Evolutionary conservation across 495 filamentous ascomycete species (phyloP).

Genomic region (Wilcoxina mikolae): DNA sequence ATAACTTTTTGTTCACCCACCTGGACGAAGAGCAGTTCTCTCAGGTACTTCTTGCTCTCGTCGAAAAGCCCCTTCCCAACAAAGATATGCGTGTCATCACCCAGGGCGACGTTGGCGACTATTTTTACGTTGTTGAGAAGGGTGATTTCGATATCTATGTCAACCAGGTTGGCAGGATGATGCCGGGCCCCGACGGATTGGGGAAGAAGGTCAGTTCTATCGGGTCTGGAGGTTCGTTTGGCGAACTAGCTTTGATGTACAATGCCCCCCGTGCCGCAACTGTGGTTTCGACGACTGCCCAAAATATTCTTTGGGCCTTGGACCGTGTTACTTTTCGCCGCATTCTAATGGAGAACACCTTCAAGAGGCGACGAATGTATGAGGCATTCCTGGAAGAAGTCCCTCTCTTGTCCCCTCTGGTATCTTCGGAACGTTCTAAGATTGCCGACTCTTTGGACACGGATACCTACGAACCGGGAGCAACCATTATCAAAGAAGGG

Average conservation of each 20-base stretch:
- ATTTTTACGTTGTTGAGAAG: slow-evolving; percentile 92
- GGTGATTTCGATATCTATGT: slow-evolving; percentile 86
- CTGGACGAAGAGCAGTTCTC: slow-evolving; percentile 80
- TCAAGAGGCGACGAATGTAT: slow-evolving; percentile 89
- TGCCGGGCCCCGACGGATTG: slow-evolving; percentile 70
- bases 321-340: slow-evolving; percentile 94
- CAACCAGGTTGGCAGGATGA: slow-evolving; percentile 60
- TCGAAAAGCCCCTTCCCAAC: slow-evolving; percentile 88
- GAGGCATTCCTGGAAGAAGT: slow-evolving; percentile 97
- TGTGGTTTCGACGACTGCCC: slow-evolving; percentile 64
- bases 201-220: slow-evolving; percentile 70
- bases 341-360: slow-evolving; percentile 96
- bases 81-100: slow-evolving; percentile 78
- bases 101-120: slow-evolving; percentile 91
- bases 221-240: slow-evolving; percentile 86
- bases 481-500: slow-evolving; percentile 76
- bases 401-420: slow-evolving; percentile 68
- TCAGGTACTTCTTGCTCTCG: slow-evolving; percentile 76
- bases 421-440: slow-evolving; percentile 83
- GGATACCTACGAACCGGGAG: slow-evolving; percentile 65
- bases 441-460: slow-evolving; percentile 93
- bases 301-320: slow-evolving; percentile 78
- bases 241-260: slow-evolving; percentile 96
- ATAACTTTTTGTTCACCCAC: slow-evolving; percentile 88
- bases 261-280: slow-evolving; percentile 96